A percentile compares a stretch with the other conserved stretches of the same genome.
Evolutionary conservation across 2,329 filamentous ascomycete genomes (phyloP).

Genomic region (Ustulina deusta): DNA sequence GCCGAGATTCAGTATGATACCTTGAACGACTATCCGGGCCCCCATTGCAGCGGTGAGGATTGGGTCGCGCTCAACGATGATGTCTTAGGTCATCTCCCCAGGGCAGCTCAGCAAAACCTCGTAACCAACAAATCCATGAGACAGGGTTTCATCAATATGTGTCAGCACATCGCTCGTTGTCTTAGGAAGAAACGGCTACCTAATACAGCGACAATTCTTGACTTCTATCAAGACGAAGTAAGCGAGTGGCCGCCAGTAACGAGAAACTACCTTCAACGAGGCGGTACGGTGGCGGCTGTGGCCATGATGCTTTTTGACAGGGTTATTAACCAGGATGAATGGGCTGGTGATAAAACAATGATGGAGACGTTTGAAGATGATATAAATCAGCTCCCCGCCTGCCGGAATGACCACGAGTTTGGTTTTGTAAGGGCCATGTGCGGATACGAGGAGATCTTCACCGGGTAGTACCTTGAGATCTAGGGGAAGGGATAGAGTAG

Average conservation of each 20-base stretch:
- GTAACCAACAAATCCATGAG: constrained; percentile 52
- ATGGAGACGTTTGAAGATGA: constrained; percentile 16
- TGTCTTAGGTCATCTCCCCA: constrained; percentile 9
- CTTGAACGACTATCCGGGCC: constrained; percentile 31
- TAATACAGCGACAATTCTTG: constrained; percentile 44
- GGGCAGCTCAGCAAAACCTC: constrained; percentile 42
- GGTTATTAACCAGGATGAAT: constrained; percentile 12
- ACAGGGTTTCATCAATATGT: constrained; percentile 52
- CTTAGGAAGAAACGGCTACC: constrained; percentile 43
- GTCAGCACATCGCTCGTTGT: constrained; percentile 46
- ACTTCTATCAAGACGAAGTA: constrained; percentile 25
- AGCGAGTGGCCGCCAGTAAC: constrained; percentile 50
- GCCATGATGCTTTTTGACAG: constrained; percentile 46
- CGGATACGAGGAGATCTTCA: constrained; percentile 18
- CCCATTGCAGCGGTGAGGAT: not conserved
- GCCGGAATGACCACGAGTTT: constrained; percentile 29
- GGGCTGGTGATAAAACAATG: constrained; percentile 19
- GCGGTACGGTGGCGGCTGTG: constrained; percentile 49
- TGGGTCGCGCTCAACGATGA: constrained; percentile 13
- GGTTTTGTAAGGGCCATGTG: constrained; percentile 22
- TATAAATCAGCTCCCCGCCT: constrained; percentile 10
- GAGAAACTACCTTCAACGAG: constrained; percentile 48
- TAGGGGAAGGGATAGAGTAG: constrained; percentile 1
- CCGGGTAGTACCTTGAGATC: not conserved
- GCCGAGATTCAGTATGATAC: constrained; percentile 46